phyloP scores from a whole-genome alignment of 1,139 yeast genomes.

The Lodderomyces margitis region DNA sequence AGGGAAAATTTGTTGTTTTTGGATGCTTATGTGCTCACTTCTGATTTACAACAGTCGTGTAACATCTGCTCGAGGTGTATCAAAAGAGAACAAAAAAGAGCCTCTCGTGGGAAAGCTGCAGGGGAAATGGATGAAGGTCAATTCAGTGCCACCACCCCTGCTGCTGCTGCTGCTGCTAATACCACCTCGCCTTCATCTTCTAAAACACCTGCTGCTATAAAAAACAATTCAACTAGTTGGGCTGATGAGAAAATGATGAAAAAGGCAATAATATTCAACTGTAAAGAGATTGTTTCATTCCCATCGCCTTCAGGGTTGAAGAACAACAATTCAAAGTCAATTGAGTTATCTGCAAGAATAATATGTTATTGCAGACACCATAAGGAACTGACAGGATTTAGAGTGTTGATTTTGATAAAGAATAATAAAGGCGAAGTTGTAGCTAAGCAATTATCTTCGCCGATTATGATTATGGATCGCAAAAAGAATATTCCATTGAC shows the following conservation, averaged over 20 bases:
- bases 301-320: slow-evolving; percentile 57
- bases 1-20: slow-evolving; percentile 55
- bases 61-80: slow-evolving; percentile 85
- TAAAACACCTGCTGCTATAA: slow-evolving; percentile 25
- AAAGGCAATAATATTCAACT: slow-evolving; percentile 85
- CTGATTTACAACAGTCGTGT: slow-evolving; percentile 53
- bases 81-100: slow-evolving; percentile 89
- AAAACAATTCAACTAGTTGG: slow-evolving; percentile 54
- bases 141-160: slow-evolving; percentile 17
- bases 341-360: slow-evolving; percentile 81
- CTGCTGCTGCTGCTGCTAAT: slow-evolving; percentile 20
- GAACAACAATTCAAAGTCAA: slow-evolving; percentile 30
- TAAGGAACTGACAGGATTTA: slow-evolving; percentile 78
- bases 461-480: slow-evolving; percentile 90
- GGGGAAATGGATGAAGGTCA: slow-evolving; percentile 14
- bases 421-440: slow-evolving; percentile 59
- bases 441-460: slow-evolving; percentile 68
- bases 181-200: slow-evolving; percentile 3
- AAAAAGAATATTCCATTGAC: slow-evolving; percentile 53
- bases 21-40: slow-evolving; percentile 67
- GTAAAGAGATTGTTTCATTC: slow-evolving; percentile 79
- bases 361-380: slow-evolving; percentile 97
- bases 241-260: slow-evolving; percentile 75
- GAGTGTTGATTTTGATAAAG: slow-evolving; percentile 66
- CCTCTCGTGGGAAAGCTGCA: slow-evolving; percentile 82